These are phyloP conservation scores for Acacia concinna DNA, from an alignment of 331 rosid genomes.

Conservation along the genomic window DNA sequence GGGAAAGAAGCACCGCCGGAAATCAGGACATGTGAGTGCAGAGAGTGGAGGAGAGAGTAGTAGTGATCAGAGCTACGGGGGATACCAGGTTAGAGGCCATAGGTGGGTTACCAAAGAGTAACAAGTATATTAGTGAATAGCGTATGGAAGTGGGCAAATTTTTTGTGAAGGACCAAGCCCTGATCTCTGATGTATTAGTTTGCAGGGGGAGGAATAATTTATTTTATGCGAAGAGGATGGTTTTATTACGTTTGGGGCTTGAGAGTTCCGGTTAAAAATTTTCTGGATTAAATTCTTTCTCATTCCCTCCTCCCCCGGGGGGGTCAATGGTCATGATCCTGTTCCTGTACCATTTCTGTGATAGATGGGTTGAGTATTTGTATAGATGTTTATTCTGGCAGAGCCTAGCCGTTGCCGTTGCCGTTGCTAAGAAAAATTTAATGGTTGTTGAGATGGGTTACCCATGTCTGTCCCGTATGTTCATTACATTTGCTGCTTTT, in stretches of 20 bases:
- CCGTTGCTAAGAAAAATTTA: not conserved
- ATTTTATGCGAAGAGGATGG: conserved; percentile 20
- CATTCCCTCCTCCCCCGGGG: too few species aligned
- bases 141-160: conserved; percentile 14
- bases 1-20: conserved; percentile 79
- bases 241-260: conserved; percentile 25
- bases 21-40: conserved; percentile 77
- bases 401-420: conserved; percentile 25
- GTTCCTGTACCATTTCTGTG: conserved; percentile 27
- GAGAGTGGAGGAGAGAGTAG: conserved; percentile 99
- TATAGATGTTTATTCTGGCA: conserved; percentile 35
- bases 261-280: conserved; percentile 18
- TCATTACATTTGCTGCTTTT: conserved; percentile 16
- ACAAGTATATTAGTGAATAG: conserved; percentile 25
- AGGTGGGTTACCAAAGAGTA: conserved; percentile 95
- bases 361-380: conserved; percentile 25
- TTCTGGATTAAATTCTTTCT: conserved; percentile 10
- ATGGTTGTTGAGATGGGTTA: conserved; percentile 30
- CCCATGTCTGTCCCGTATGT: conserved; percentile 7
- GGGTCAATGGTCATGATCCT: conserved; percentile 19
- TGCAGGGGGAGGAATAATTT: conserved; percentile 19
- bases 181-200: conserved; percentile 27
- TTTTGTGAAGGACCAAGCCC: conserved; percentile 20
- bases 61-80: conserved; percentile 76
- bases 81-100: conserved; percentile 75